These are phyloP conservation scores for Scutellaria galericulata DNA, from an alignment of 257 asterid genomes.

Conservation along the genomic window DNA sequence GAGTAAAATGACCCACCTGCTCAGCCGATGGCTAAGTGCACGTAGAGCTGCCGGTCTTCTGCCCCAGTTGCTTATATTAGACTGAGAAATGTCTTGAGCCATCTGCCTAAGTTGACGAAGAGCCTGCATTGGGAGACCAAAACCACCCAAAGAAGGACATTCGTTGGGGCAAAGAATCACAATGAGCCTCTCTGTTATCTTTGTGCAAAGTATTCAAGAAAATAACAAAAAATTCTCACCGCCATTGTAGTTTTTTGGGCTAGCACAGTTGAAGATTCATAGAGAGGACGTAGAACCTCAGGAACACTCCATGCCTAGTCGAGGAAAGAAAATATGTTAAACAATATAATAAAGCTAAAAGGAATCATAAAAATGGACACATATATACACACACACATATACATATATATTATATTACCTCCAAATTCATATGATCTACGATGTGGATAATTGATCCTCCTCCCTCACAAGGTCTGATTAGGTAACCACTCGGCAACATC, in stretches of 20 bases:
- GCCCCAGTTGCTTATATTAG: constrained; percentile 79
- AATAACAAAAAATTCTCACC: constrained; percentile 44
- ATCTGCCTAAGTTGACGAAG: constrained; percentile 91
- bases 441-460: constrained; percentile 94
- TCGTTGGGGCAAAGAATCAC: background rate
- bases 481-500: constrained; percentile 86
- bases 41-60: constrained; percentile 92
- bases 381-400: background rate
- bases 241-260: constrained; percentile 89
- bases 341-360: background rate
- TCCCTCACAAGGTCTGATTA: constrained; percentile 91
- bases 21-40: constrained; percentile 82
- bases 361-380: background rate
- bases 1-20: constrained; percentile 57
- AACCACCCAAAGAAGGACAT: constrained; percentile 9
- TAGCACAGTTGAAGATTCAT: constrained; percentile 83
- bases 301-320: constrained; percentile 87
- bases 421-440: constrained; percentile 92
- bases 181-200: background rate
- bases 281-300: constrained; percentile 94
- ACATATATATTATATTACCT: constrained; percentile 47
- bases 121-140: constrained; percentile 54
- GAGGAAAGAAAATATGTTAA: background rate
- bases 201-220: background rate
- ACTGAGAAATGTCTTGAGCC: constrained; percentile 79